These are phyloP conservation scores for Malania oleifera DNA, from an alignment of 164 flowering plant genomes.

Conservation along the genomic window DNA sequence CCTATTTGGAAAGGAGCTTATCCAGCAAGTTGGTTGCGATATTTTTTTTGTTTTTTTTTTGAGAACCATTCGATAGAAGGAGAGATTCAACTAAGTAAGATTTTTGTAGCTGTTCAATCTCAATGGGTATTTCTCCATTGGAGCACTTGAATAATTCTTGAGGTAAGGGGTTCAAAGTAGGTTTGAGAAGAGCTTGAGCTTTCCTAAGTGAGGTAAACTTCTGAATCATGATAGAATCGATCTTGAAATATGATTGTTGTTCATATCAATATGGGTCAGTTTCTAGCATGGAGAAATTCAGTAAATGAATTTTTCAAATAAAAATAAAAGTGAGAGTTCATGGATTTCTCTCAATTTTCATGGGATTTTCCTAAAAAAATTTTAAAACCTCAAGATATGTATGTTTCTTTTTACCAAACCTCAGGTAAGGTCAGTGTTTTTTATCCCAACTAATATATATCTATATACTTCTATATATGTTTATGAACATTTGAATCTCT, in stretches of 20 bases:
- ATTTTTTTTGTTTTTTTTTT: conserved; percentile 76
- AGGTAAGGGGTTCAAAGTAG: conserved; percentile 62
- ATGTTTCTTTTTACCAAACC: no score
- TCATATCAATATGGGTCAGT: conserved; percentile 73
- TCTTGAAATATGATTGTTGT: conserved; percentile 65
- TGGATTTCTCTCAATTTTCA: conserved; percentile 46
- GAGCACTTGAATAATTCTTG: conserved; percentile 59
- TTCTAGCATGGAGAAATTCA: conserved; percentile 66
- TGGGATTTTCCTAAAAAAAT: conserved; percentile 69
- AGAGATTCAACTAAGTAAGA: conserved; percentile 67
- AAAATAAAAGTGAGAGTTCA: conserved; percentile 60
- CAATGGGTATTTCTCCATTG: conserved; percentile 61
- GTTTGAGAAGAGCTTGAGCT: conserved; percentile 75
- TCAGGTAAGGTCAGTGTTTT: no score
- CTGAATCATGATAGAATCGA: conserved; percentile 76
- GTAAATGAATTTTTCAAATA: conserved; percentile 68
- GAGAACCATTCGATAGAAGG: conserved; percentile 47
- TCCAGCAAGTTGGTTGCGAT: conserved; percentile 73
- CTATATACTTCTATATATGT: no score
- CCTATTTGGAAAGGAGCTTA: conserved; percentile 57
- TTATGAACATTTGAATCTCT: no score
- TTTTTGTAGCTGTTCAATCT: conserved; percentile 70
- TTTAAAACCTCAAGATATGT: no score
- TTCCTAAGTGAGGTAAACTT: conserved; percentile 63
- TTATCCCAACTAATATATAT: no score